Base-by-base conservation (phyloP, 2,329 filamentous ascomycete species). In the Aureobasidium sp. region DNA sequence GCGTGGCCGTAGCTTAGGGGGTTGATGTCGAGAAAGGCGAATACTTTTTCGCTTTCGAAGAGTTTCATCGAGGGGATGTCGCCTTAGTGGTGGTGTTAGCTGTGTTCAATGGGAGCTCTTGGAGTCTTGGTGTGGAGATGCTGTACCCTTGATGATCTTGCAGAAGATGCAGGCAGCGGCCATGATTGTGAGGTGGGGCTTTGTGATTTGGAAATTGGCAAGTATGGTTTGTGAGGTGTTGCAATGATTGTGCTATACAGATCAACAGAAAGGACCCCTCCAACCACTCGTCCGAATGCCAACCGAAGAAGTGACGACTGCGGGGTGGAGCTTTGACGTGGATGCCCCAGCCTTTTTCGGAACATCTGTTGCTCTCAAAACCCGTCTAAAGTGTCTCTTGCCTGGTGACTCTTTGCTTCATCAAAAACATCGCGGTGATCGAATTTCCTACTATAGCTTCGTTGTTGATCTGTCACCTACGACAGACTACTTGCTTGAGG, bases 1-100 rank as follows among this genome's bases (percentile, higher is more conserved):
- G 92, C 90, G 72, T 99, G 94, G 62, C 94, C 94, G 72, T 84
- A 84, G 75, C 87, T 91, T 25, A 97, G 79, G 4, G 94, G 94
- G 67, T 91, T 87, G 77, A 99, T 97, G 75, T 99, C 94, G 67
- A 99, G 88, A 76, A 99, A 99, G 11, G 94, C 94, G 65, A 96
- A 82, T 49, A 93, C 90, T 79, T 93, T 96, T 41, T 96, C 89
- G 70, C 85, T 94, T 79, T 99, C 94, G 73, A 90, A 92, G 77
- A 99, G 87, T 84, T 97, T 99, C 82, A 97, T 88, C 69, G 86
- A 93, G 53, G 94, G 94, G 75, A 99, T 97, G 65, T 97, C 93
- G 67, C 92, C 92, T 97, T 70, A 25, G 22, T 64, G 29, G 8
- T 45, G 17, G 27, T 45, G 20, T 44, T 14, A 44, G 31, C 15